These are phyloP conservation scores for Phytopythium boreale DNA, from an alignment of 352 stramenopile genomes.

Conservation along the genomic window DNA sequence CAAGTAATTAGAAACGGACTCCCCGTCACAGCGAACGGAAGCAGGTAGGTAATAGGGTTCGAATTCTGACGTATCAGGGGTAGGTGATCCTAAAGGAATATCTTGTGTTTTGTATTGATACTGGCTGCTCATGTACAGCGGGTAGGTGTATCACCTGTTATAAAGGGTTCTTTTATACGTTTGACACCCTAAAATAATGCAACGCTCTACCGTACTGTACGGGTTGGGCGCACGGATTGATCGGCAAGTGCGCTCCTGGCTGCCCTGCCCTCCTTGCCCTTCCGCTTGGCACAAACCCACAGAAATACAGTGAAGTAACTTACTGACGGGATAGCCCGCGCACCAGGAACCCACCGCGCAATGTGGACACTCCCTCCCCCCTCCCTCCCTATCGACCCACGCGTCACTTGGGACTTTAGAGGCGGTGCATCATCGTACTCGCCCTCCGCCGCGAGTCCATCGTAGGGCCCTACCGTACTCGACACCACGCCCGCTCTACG, in stretches of 20 bases:
- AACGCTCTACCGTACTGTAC: neutral
- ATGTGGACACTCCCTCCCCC: neutral
- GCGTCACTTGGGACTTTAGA: neutral
- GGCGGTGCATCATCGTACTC: neutral
- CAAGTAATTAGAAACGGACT: neutral
- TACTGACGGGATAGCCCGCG: slow-evolving; percentile 4
- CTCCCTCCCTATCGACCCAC: neutral
- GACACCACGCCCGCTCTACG: neutral
- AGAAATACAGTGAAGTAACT: too few relatives aligned
- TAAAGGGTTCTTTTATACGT: neutral
- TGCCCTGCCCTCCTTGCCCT: neutral
- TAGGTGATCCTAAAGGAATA: neutral
- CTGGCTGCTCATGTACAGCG: neutral
- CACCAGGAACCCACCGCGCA: slow-evolving; percentile 2
- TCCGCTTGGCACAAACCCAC: neutral
- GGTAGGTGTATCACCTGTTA: neutral
- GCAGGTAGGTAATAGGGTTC: neutral
- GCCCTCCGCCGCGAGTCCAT: neutral
- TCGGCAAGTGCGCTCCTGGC: neutral
- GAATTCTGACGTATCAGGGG: neutral
- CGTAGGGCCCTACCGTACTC: neutral
- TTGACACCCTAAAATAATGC: neutral
- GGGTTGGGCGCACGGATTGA: too few relatives aligned
- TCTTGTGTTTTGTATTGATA: neutral
- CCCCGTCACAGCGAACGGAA: neutral